Percentiles rank a stretch among this genome's conserved stretches.
Evolutionary conservation across 2,329 filamentous ascomycete species (phyloP).

Genomic region (Podosphaera aphanis): DNA sequence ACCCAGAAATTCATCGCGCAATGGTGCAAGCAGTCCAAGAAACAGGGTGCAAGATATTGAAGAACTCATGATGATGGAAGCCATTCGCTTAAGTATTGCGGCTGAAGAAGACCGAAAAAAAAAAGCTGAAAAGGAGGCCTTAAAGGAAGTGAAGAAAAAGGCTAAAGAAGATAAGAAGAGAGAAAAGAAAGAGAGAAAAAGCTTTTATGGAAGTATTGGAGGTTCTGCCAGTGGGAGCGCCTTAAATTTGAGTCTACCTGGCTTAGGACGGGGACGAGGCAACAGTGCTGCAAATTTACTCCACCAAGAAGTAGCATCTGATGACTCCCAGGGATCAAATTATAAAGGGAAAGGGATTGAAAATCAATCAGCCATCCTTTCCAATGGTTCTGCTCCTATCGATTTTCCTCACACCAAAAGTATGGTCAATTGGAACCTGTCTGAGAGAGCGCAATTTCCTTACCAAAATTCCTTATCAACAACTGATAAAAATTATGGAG

Average conservation of each 20-base stretch:
- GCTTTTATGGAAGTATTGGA: slow-evolving; percentile 20
- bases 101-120: slow-evolving; percentile 81
- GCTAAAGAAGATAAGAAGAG: slow-evolving; percentile 66
- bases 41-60: slow-evolving; percentile 69
- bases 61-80: slow-evolving; percentile 97
- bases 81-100: slow-evolving; percentile 72
- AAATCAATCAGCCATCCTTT: slow-evolving; percentile 17
- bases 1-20: slow-evolving; percentile 9
- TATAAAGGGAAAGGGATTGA: slow-evolving; percentile 50
- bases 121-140: slow-evolving; percentile 58
- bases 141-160: slow-evolving; percentile 63
- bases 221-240: slow-evolving; percentile 38
- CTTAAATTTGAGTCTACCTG: slow-evolving; percentile 30
- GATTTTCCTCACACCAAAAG: slow-evolving; percentile 6
- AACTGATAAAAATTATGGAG: slow-evolving; percentile 19
- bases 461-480: slow-evolving; percentile 7
- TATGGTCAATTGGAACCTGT: slow-evolving; percentile 6
- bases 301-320: slow-evolving; percentile 29
- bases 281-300: slow-evolving; percentile 37
- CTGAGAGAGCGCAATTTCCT: slow-evolving; percentile 6
- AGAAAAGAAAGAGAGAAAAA: slow-evolving; percentile 32
- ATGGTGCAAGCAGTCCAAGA: slow-evolving; percentile 18
- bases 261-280: slow-evolving; percentile 28
- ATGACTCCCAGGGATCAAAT: slow-evolving; percentile 18
- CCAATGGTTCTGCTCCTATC: slow-evolving; percentile 7